These are phyloP conservation scores for Saccharomycopsis hybrid DNA, from an alignment of 1,139 yeast genomes.

Conservation along the genomic window DNA sequence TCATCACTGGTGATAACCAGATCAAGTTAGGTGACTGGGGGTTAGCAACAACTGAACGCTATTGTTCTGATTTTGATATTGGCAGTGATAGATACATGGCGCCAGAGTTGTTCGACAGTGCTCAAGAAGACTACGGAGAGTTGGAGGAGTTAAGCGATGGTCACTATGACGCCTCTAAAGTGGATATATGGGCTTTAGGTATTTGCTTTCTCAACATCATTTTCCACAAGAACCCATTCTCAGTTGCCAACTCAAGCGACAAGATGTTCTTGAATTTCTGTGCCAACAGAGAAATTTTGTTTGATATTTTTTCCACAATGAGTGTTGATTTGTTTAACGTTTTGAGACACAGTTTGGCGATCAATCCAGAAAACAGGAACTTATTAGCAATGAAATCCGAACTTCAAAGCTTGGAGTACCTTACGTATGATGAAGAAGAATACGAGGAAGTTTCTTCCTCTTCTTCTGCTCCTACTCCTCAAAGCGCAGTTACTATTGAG, in stretches of 20 bases:
- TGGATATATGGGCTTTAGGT: conserved; percentile 92
- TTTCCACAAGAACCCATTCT: conserved; percentile 87
- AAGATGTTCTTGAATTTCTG: conserved; percentile 85
- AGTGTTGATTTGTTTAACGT: conserved; percentile 81
- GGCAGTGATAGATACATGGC: conserved; percentile 98
- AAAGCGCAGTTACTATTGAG: conserved; percentile 24
- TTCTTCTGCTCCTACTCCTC: conserved; percentile 20
- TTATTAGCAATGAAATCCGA: conserved; percentile 54
- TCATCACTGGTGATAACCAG: conserved; percentile 72
- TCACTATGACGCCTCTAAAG: conserved; percentile 75
- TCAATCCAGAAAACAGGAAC: conserved; percentile 84
- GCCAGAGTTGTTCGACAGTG: conserved; percentile 64
- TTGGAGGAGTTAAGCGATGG: conserved; percentile 30
- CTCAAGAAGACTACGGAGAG: conserved; percentile 32
- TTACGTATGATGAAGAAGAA: conserved; percentile 56
- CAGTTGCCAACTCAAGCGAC: conserved; percentile 77
- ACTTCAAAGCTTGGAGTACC: conserved; percentile 51
- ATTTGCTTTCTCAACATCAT: conserved; percentile 78
- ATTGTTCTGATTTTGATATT: conserved; percentile 76
- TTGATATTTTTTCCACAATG: conserved; percentile 89
- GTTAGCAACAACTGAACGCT: conserved; percentile 62
- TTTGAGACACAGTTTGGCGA: conserved; percentile 67
- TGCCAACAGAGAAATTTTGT: conserved; percentile 78
- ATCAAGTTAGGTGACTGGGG: conserved; percentile 92
- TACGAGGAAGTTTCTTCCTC: conserved; percentile 29